Evolutionary conservation across 2,329 filamentous ascomycete species (phyloP).

Genomic region (Exophiala aquamarina): DNA sequence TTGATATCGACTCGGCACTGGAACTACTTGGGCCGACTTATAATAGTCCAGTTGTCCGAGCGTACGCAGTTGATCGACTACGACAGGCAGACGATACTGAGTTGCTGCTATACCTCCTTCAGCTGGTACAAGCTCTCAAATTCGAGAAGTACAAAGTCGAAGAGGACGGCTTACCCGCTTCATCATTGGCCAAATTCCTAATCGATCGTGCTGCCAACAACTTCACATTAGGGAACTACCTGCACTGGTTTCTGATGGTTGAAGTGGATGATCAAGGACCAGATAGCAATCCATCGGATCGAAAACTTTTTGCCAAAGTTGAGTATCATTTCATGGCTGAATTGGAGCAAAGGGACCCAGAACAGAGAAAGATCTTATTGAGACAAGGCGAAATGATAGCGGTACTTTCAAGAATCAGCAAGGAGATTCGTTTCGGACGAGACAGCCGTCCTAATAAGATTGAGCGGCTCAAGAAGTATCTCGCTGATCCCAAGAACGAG

Average conservation of each 20-base stretch:
- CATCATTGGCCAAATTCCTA: constrained; percentile 84
- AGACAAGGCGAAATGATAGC: constrained; percentile 88
- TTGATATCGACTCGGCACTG: constrained; percentile 90
- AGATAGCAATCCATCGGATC: constrained; percentile 68
- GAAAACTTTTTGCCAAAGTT: constrained; percentile 85
- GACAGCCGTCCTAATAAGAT: constrained; percentile 78
- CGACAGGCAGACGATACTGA: constrained; percentile 92
- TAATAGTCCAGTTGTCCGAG: constrained; percentile 81
- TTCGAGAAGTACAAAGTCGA: constrained; percentile 75
- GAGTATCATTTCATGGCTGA: constrained; percentile 96
- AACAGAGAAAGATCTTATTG: constrained; percentile 72
- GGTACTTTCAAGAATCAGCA: constrained; percentile 82
- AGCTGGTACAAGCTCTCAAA: constrained; percentile 93
- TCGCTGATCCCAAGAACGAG: constrained; percentile 89
- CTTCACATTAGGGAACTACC: constrained; percentile 87
- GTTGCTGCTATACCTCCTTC: constrained; percentile 83
- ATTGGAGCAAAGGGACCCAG: constrained; percentile 71
- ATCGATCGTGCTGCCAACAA: constrained; percentile 85
- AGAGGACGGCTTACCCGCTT: constrained; percentile 68
- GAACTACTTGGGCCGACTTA: constrained; percentile 92
- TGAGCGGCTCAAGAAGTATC: constrained; percentile 77
- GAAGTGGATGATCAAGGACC: constrained; percentile 84
- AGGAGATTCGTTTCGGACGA: constrained; percentile 78
- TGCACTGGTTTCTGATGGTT: constrained; percentile 98
- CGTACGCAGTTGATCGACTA: constrained; percentile 88